phyloP scores from a whole-genome alignment of 192 early-diverging fungal genomes.

The Coemansia sp. region DNA sequence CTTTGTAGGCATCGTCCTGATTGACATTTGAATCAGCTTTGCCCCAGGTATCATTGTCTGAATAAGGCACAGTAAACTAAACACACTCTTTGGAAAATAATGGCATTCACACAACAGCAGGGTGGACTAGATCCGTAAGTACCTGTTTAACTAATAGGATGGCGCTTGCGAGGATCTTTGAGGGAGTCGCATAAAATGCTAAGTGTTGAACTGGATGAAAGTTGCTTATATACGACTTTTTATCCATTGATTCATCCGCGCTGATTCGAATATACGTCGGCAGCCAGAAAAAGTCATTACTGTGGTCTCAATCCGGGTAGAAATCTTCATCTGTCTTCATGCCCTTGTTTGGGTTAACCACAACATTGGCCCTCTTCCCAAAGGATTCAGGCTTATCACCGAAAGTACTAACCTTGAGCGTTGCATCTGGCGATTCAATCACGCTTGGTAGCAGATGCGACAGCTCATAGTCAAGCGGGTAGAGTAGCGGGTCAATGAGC shows the following conservation, averaged over 20 bases:
- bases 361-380: background rate
- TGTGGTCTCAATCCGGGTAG: background rate
- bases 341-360: background rate
- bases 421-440: background rate
- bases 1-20: background rate
- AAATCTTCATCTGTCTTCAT: background rate
- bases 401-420: background rate
- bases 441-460: conserved; percentile 3
- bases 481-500: background rate
- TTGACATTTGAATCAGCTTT: background rate
- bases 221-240: conserved; percentile 69
- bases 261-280: conserved; percentile 57
- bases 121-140: conserved; percentile 4
- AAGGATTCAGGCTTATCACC: background rate
- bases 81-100: background rate
- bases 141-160: conserved; percentile 62
- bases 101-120: background rate
- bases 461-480: conserved; percentile 1
- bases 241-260: conserved; percentile 29
- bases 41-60: background rate
- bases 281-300: conserved; percentile 49
- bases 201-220: conserved; percentile 48
- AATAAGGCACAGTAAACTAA: background rate
- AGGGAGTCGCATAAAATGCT: conserved; percentile 50
- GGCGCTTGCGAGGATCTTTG: conserved; percentile 42